Percentiles rank a stretch among this genome's conserved stretches.
phyloP scores from a whole-genome alignment of 2,329 filamentous ascomycete genomes.

The Cordyceps cateniannulata region DNA sequence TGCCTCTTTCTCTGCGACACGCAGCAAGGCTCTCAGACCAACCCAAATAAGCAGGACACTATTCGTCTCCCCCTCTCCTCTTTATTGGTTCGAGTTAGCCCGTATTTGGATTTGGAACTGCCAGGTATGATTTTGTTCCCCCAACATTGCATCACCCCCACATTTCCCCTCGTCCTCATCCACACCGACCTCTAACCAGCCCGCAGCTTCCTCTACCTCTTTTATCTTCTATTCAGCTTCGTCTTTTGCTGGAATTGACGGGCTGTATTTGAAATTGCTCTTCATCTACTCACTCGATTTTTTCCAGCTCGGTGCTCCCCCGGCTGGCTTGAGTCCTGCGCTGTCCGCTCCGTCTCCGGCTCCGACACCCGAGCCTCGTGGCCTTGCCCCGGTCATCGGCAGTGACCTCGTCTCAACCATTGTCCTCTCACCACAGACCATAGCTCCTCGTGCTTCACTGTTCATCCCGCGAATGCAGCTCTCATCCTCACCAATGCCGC shows the following conservation, averaged over 20 bases:
- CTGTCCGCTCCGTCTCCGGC: neutral
- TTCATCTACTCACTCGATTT: neutral
- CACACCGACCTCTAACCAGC: neutral
- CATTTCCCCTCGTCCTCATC: neutral
- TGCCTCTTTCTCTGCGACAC: neutral
- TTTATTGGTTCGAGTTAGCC: too few species aligned
- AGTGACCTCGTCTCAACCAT: neutral
- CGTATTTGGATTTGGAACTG: too few species aligned
- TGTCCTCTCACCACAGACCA: neutral
- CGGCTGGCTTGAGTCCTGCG: neutral
- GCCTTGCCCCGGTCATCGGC: neutral
- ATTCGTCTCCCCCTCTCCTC: neutral
- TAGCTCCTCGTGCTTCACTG: neutral
- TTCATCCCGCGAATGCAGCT: neutral
- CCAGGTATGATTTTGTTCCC: neutral
- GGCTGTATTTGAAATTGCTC: neutral
- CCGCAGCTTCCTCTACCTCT: neutral
- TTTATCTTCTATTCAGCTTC: neutral
- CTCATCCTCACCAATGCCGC: neutral
- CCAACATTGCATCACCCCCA: neutral
- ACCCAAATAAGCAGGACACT: constrained; percentile 1
- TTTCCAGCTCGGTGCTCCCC: neutral
- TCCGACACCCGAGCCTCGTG: neutral
- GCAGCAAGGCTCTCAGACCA: neutral
- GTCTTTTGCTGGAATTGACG: neutral